Evolutionary conservation across 257 asterid genomes (phyloP).

Genomic region (Dorcoceras hygrometricum): DNA sequence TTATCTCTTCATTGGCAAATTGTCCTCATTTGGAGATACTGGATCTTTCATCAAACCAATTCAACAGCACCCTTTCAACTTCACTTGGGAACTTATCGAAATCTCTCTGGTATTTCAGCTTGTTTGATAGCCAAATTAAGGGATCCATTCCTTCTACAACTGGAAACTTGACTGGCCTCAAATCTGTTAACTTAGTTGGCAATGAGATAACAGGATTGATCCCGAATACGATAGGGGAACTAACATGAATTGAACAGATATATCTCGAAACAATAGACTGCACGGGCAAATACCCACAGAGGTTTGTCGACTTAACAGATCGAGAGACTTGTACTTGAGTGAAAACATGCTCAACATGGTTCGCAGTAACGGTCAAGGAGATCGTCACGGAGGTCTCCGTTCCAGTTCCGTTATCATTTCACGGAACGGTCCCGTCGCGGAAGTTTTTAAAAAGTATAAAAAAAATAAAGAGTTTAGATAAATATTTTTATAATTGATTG

Average conservation of each 20-base stretch:
- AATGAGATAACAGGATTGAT: slow-evolving; percentile 24
- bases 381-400: no score
- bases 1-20: slow-evolving; percentile 20
- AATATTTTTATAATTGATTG: no score
- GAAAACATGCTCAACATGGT: slow-evolving; percentile 22
- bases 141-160: slow-evolving; percentile 31
- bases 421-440: no score
- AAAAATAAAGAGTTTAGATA: no score
- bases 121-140: neutral
- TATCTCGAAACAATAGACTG: slow-evolving; percentile 18
- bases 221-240: slow-evolving; percentile 18
- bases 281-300: slow-evolving; percentile 9
- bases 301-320: slow-evolving; percentile 18
- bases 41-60: slow-evolving; percentile 12
- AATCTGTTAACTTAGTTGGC: neutral
- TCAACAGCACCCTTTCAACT: slow-evolving; percentile 3
- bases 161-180: slow-evolving; percentile 29
- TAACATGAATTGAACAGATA: neutral
- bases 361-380: no score
- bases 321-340: slow-evolving; percentile 19
- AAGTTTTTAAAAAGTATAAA: no score
- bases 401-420: no score
- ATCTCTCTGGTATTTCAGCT: neutral
- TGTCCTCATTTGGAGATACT: slow-evolving; percentile 13
- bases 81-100: slow-evolving; percentile 12